Conservation (phyloP, 768 basidiomycete species). For the Suillus subalutaceus region DNA sequence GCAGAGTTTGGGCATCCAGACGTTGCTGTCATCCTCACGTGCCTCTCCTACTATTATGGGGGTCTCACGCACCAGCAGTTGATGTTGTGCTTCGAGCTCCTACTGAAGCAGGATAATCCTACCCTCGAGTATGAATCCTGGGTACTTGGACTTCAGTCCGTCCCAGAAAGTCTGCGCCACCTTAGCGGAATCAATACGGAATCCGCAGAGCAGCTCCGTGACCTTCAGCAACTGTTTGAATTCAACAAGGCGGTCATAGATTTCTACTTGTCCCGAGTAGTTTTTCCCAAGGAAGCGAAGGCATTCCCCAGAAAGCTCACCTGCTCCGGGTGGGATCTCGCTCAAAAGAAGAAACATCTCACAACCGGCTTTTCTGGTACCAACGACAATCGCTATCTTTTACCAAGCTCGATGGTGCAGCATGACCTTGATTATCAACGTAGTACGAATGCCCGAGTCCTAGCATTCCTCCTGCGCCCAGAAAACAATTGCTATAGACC, state of each 20-base stretch:
- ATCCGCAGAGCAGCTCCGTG: conserved; percentile 1
- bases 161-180: neutral
- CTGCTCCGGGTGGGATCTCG: conserved; percentile 33
- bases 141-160: too few species aligned
- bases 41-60: too few species aligned
- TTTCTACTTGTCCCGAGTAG: conserved; percentile 27
- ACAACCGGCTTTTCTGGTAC: conserved; percentile 29
- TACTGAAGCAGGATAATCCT: too few species aligned
- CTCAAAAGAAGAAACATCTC: conserved; percentile 17
- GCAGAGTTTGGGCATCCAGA: too few species aligned
- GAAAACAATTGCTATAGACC: conserved; percentile 25
- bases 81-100: too few species aligned
- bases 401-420: neutral
- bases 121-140: too few species aligned
- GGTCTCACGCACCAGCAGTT: too few species aligned
- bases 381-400: conserved; percentile 29
- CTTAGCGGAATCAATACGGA: neutral
- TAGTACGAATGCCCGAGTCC: conserved; percentile 13
- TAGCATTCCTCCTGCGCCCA: conserved; percentile 23
- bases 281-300: conserved; percentile 32
- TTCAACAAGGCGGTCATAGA: conserved; percentile 27
- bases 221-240: conserved; percentile 20
- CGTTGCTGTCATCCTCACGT: too few species aligned
- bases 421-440: neutral
- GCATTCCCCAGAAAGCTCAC: conserved; percentile 28